These are phyloP conservation scores for Abortiporus biennis DNA, from an alignment of 1,284 basidiomycete genomes.

Conservation along the genomic window DNA sequence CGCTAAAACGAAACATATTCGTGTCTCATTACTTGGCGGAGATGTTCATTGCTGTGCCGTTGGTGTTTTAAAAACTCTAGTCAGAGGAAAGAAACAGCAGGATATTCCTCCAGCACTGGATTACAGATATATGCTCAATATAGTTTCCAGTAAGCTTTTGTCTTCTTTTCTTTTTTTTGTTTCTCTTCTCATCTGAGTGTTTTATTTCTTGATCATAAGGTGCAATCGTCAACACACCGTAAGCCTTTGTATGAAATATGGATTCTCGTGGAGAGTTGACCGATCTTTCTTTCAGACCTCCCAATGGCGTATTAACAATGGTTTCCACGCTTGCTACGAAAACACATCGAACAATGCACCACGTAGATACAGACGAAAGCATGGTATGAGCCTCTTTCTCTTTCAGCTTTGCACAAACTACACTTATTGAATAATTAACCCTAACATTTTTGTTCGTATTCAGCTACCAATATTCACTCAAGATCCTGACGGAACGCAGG, in stretches of 20 bases:
- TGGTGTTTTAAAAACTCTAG: conserved; percentile 67
- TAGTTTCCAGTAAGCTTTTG: conserved; percentile 56
- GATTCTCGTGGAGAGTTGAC: too few species aligned
- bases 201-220: too few species aligned
- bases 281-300: conserved; percentile 53
- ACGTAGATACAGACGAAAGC: conserved; percentile 73
- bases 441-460: not conserved
- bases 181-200: conserved; percentile 4
- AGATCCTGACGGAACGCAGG: conserved; percentile 70
- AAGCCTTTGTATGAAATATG: conserved; percentile 8
- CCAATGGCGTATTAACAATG: conserved; percentile 73
- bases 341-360: conserved; percentile 79
- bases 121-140: conserved; percentile 83
- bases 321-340: conserved; percentile 78
- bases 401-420: not conserved
- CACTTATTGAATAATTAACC: not conserved
- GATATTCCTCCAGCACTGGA: conserved; percentile 54
- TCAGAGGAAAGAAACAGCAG: conserved; percentile 38
- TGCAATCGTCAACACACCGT: conserved; percentile 81
- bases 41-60: conserved; percentile 91
- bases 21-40: conserved; percentile 83
- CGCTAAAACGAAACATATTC: conserved; percentile 52
- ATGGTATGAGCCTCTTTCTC: conserved; percentile 65
- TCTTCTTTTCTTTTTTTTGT: not conserved
- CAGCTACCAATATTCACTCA: conserved; percentile 75